Conservation (phyloP, 140 eudicot species). For the Flaveria floridana region DNA sequence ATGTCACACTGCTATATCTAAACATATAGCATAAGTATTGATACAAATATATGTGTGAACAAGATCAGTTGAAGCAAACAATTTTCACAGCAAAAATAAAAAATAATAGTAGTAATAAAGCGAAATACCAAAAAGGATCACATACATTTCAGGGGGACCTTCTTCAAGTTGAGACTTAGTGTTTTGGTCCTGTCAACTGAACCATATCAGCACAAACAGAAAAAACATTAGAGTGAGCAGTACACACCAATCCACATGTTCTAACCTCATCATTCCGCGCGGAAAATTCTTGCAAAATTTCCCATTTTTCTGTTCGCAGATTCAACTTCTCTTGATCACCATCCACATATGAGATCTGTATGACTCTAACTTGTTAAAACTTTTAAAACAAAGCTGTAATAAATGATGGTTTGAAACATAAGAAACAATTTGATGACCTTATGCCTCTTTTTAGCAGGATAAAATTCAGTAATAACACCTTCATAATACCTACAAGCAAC, state of each 20-base stretch:
- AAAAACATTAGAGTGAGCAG: background rate
- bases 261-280: constrained; percentile 50
- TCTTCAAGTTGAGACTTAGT: constrained; percentile 47
- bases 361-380: constrained; percentile 21
- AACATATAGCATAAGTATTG: background rate
- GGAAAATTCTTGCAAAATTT: constrained; percentile 39
- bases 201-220: constrained; percentile 22
- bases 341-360: constrained; percentile 67
- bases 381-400: background rate
- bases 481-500: constrained; percentile 62
- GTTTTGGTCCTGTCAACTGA: constrained; percentile 48
- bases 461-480: constrained; percentile 60
- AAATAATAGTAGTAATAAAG: background rate
- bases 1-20: background rate
- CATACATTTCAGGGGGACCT: constrained; percentile 67
- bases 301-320: constrained; percentile 62
- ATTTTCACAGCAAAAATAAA: background rate
- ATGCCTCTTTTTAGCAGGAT: constrained; percentile 58
- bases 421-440: constrained; percentile 42
- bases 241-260: constrained; percentile 1
- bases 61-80: background rate
- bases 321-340: constrained; percentile 64
- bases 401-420: background rate
- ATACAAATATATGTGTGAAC: background rate
- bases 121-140: constrained; percentile 19